Evolutionary conservation across 495 filamentous ascomycete species (phyloP), one percentile per base, ranked within the genome.

Genomic region (Clavariopsis aquatica): DNA sequence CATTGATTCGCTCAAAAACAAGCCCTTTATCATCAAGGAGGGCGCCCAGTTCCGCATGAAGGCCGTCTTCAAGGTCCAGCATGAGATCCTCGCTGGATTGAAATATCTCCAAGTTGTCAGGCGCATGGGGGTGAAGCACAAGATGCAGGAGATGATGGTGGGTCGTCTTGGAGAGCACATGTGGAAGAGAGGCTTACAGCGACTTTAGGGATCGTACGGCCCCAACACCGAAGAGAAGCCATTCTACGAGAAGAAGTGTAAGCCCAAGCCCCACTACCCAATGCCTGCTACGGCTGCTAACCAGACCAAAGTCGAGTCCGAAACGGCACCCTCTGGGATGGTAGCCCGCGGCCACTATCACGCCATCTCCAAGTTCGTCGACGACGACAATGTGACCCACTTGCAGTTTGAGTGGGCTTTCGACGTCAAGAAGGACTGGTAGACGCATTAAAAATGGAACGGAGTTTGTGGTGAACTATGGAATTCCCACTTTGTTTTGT

Each of bases 11-110:
- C 87, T 98, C 63, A 93, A 93, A 78, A 78, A 89, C 66, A 86
- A 89, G 69, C 93, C 95, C 24, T 98, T 98, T 83, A 92, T 83
- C 70, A 96, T 98, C 80, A 98, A 97, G 83, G 94, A 97, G 76
- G 92, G 89, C 23, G 86, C 89, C 66, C 85, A 83, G 72, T 98
- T 96, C 82, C 89, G 85, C 72, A 97, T 97, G 89, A 91, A 89
- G 69, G 92, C 87, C 38, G 85, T 83, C 56, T 98, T 97, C 83
- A 87, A 91, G 79, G 95, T 98, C 19, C 89, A 98, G 80, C 91
- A 96, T 71, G 90, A 98, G 73, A 91, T 98, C 49, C 83, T 98
- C 55, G 92, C 89, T 69, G 94, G 94, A 27, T 78, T 98, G 69
- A 94, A 96, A 79, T 98, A 97, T 75, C 80, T 98, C 46, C 95